phyloP scores from a whole-genome alignment of 164 flowering plant genomes.

The Paratinospora sagittata region DNA sequence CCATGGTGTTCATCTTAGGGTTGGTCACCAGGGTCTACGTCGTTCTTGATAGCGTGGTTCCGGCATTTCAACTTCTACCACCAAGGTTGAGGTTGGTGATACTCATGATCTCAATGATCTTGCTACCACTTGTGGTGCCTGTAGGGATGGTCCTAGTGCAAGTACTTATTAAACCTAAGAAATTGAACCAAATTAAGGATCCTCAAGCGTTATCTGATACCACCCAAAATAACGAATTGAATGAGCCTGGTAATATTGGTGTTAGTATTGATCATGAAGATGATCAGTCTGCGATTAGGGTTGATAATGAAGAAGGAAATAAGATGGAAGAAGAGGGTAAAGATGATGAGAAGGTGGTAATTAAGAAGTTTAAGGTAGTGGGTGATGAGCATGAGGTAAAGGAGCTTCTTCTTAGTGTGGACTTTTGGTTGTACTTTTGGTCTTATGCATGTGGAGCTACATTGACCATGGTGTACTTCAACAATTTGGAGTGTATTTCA shows the following conservation, averaged over 20 bases:
- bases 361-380: neutral
- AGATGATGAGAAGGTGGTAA: constrained; percentile 1
- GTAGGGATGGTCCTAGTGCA: neutral
- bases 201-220: no score
- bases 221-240: no score
- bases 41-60: constrained; percentile 3
- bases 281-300: neutral
- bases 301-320: neutral
- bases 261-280: neutral
- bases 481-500: constrained; percentile 11
- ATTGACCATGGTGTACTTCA: constrained; percentile 8
- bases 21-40: neutral
- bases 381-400: constrained; percentile 3
- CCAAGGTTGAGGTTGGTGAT: neutral
- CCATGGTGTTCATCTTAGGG: neutral
- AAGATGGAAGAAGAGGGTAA: neutral
- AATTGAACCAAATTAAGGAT: neutral
- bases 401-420: neutral
- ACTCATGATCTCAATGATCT: constrained; percentile 4
- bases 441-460: constrained; percentile 8
- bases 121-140: constrained; percentile 7
- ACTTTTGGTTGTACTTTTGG: constrained; percentile 10
- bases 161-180: neutral
- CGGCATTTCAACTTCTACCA: constrained; percentile 4
- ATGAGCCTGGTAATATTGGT: no score